Evolutionary conservation across 805 yeast species (phyloP).

Genomic region (Lachancea sp.): DNA sequence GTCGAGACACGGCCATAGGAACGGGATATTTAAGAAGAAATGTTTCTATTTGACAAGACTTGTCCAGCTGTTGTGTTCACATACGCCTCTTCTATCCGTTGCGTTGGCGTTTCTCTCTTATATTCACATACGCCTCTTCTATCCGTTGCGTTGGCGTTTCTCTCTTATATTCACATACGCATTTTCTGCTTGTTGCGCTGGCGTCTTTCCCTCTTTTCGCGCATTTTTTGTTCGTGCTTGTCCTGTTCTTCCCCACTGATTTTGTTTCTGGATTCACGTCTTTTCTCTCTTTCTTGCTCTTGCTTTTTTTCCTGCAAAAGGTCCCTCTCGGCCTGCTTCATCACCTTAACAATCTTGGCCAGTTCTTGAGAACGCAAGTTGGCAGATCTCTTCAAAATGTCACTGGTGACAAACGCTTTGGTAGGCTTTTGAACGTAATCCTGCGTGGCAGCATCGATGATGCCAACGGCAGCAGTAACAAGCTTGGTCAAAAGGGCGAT

Average conservation of each 20-base stretch:
- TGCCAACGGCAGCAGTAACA: constrained; percentile 48
- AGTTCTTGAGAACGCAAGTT: constrained; percentile 73
- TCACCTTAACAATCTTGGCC: constrained; percentile 59
- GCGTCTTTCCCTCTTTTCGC: constrained; percentile 77
- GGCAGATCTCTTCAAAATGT: constrained; percentile 67
- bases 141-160: constrained; percentile 54
- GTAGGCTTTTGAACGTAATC: constrained; percentile 33
- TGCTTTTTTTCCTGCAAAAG: constrained; percentile 63
- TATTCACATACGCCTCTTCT: constrained; percentile 38
- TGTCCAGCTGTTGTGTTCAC: constrained; percentile 11
- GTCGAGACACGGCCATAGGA: neutral
- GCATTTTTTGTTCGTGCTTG: constrained; percentile 69
- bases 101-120: constrained; percentile 62
- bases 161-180: constrained; percentile 20
- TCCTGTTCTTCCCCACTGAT: constrained; percentile 73
- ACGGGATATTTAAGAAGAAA: neutral
- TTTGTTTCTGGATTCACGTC: constrained; percentile 45
- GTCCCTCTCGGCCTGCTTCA: constrained; percentile 61
- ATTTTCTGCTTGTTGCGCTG: constrained; percentile 55
- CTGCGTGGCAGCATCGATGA: constrained; percentile 52
- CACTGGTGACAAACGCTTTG: constrained; percentile 58
- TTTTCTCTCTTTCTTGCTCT: constrained; percentile 59
- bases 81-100: constrained; percentile 51
- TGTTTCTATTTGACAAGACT: no score
- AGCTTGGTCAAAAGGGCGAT: constrained; percentile 44